phyloP scores from a whole-genome alignment of 352 stramenopile species.

The Aphanomyces cochlioides region DNA sequence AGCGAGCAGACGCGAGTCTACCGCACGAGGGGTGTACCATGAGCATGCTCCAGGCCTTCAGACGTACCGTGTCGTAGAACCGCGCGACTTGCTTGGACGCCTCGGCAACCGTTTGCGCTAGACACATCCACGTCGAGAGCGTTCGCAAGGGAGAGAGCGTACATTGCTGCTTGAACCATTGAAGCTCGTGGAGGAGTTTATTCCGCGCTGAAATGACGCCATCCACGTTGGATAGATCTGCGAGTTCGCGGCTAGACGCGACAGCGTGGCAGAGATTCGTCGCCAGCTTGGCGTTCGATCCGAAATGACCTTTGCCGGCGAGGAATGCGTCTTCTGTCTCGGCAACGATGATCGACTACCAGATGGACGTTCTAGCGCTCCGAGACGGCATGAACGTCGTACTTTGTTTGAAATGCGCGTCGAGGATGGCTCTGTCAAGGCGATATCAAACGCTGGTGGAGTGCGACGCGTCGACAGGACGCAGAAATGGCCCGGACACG shows the following conservation, averaged over 20 bases:
- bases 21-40: not conserved
- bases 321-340: not conserved
- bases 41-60: too few species aligned
- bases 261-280: not conserved
- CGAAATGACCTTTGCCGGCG: not conserved
- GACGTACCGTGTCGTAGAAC: conserved; percentile 20
- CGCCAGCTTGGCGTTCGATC: not conserved
- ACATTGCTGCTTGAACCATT: conserved; percentile 15
- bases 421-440: too few species aligned
- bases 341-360: conserved; percentile 5
- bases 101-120: conserved; percentile 6
- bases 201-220: not conserved
- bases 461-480: not conserved
- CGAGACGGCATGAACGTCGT: not conserved
- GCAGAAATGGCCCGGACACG: conserved; percentile 7
- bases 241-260: not conserved
- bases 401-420: conserved; percentile 11
- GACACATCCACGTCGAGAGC: not conserved
- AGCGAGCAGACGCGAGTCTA: conserved; percentile 9
- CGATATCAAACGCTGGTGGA: too few species aligned
- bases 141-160: not conserved
- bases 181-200: not conserved
- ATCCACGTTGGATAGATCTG: conserved; percentile 1
- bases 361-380: too few species aligned
- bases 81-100: not conserved